Evolutionary conservation across 352 stramenopile genomes (phyloP).

Genomic region (Globisporangium nodosum): DNA sequence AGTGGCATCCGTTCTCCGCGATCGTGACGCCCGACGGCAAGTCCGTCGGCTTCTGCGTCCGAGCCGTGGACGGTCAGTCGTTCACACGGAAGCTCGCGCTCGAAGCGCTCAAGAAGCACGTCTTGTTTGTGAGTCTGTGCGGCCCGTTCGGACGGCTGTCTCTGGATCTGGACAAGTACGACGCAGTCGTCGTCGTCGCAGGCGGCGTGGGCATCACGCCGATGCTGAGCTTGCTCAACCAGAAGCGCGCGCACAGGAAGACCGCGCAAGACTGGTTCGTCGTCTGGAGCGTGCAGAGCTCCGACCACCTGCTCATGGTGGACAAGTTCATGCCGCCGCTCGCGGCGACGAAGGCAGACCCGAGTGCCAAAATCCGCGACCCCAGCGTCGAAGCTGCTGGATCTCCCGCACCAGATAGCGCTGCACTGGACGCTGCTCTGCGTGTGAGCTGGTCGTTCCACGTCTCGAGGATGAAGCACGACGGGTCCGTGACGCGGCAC

Average conservation of each 20-base stretch:
- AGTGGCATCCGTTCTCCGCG: constrained; percentile 83
- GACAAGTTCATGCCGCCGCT: constrained; percentile 61
- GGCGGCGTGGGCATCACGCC: constrained; percentile 77
- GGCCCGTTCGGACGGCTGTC: constrained; percentile 65
- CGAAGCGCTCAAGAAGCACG: constrained; percentile 34
- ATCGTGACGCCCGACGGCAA: constrained; percentile 67
- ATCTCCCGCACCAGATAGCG: neutral
- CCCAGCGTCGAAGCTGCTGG: constrained; percentile 21
- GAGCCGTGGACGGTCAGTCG: constrained; percentile 39
- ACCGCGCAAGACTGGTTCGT: constrained; percentile 47
- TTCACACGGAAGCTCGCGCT: constrained; percentile 50
- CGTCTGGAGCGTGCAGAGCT: constrained; percentile 56
- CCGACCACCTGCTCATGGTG: constrained; percentile 65
- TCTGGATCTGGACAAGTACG: constrained; percentile 58
- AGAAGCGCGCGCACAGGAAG: constrained; percentile 20
- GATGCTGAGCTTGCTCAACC: constrained; percentile 72
- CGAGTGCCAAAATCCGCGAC: constrained; percentile 30
- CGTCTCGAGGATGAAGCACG: constrained; percentile 41
- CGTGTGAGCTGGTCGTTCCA: constrained; percentile 60
- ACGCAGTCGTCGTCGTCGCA: constrained; percentile 57
- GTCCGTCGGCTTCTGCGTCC: constrained; percentile 77
- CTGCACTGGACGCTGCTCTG: constrained; percentile 14
- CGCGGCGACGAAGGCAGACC: constrained; percentile 28
- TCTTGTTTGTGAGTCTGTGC: constrained; percentile 46
- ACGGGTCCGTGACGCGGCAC: constrained; percentile 36